Evolutionary conservation across 2,329 filamentous ascomycete genomes (phyloP), one percentile per base, ranked within the genome.

Genomic region (Aspergillus sp.): DNA sequence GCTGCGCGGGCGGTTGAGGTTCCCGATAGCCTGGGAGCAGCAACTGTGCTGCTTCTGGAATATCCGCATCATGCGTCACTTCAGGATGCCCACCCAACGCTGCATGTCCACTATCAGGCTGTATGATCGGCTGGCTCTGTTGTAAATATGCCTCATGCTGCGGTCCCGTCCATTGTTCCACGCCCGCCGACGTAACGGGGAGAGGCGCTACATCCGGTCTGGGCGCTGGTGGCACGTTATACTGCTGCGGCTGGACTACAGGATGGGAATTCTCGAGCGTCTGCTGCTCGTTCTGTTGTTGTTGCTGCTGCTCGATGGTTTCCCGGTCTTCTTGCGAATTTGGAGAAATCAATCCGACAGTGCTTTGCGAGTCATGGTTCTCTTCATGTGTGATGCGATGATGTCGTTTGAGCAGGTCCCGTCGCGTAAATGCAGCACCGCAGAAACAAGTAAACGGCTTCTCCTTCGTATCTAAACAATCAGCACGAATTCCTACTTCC

Each of bases 41-140:
- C 34, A 65, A 49, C 39, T 65, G 62, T 3, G 62, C 62, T 12
- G 62, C 62, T 46, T 65, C 60, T 3, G 65, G 81, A 51, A 65
- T 63, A 12, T 64, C 61, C 3, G 62, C 54, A 47, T 65, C 62
- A 47, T 63, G 62, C 32, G 52, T 48, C n/a, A 59, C 55, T 19
- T 49, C 57, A 6, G 57, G 48, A 46, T 59, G 59, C 3, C 45
- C 44, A 19, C 50, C 48, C 10, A 60, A 30, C 3, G 47, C 43
- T 3, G 55, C 36, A 43, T 33, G 53, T 9, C 43, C 44, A 42
- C 48, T 51, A 29, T 44, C 38, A 5, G 48, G 41, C 43, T 57
- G 48, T 29, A 61, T 48, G 28, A 63, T 54, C 12, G 47, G 48
- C 9, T 58, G 57, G 10, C 43, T 53, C 26, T 57, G 58, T 30